Conservation (phyloP, 345 rosid genomes). For the Ceriops decandra region DNA sequence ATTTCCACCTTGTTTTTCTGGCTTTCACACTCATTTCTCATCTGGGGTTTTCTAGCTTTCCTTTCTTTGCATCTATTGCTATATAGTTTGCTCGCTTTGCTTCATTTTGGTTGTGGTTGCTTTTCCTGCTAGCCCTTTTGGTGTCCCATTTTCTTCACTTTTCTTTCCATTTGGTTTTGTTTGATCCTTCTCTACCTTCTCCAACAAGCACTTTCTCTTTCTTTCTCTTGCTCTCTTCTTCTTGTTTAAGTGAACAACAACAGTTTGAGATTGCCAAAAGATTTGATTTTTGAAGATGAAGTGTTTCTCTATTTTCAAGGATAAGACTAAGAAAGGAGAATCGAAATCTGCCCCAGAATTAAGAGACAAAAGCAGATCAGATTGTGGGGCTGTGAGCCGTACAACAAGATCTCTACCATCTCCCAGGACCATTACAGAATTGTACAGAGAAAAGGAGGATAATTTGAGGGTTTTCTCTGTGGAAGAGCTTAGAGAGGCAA, state of each 20-base stretch:
- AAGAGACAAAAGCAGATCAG: constrained; percentile 18
- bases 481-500: constrained; percentile 68
- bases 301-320: constrained; percentile 44
- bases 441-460: constrained; percentile 59
- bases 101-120: background rate
- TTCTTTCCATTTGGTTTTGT: background rate
- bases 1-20: background rate
- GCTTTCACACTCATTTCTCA: background rate
- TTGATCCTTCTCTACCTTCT: background rate
- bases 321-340: constrained; percentile 36
- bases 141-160: background rate
- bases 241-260: background rate
- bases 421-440: constrained; percentile 52
- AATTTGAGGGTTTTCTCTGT: constrained; percentile 56
- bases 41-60: constrained; percentile 5
- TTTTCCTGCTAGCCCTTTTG: background rate
- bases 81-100: background rate
- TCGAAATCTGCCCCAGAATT: constrained; percentile 55
- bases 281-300: constrained; percentile 29
- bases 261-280: constrained; percentile 5
- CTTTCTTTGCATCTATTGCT: background rate
- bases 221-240: background rate
- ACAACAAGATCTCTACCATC: constrained; percentile 51
- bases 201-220: background rate
- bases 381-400: constrained; percentile 18